These are phyloP conservation scores for Gonium pectorale DNA, from an alignment of 139 green algal species.

Conservation along the genomic window DNA sequence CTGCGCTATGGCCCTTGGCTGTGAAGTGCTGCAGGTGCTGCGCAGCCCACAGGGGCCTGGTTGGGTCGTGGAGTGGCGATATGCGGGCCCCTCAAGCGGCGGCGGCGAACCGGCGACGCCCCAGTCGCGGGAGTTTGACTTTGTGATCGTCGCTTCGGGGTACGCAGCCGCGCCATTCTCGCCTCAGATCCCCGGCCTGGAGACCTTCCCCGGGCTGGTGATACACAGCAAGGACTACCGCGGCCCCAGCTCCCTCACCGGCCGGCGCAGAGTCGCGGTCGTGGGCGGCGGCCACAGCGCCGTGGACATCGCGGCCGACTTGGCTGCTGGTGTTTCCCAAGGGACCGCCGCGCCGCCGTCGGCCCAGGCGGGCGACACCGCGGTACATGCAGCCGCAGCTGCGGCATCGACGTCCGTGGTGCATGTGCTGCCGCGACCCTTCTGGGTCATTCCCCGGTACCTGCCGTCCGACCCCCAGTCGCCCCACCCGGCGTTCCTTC, in stretches of 20 bases:
- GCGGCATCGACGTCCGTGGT: not conserved
- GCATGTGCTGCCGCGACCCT: not conserved
- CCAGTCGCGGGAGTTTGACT: not conserved
- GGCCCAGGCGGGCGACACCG: not conserved
- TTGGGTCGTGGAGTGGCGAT: not conserved
- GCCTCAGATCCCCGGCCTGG: not conserved
- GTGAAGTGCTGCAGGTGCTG: not conserved
- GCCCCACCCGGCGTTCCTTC: not conserved
- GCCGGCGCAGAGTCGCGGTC: not conserved
- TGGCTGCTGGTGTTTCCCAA: no score
- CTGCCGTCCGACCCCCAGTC: not conserved
- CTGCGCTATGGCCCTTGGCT: not conserved
- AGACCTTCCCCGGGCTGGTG: slow-evolving; percentile 1
- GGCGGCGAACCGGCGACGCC: no score
- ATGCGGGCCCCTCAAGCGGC: no score
- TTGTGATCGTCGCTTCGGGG: slow-evolving; percentile 15
- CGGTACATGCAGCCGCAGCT: not conserved
- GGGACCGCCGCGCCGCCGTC: not conserved
- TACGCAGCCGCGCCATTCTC: not conserved
- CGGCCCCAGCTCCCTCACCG: not conserved
- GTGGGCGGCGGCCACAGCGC: slow-evolving; percentile 9
- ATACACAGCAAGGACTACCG: slow-evolving; percentile 12
- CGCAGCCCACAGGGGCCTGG: not conserved
- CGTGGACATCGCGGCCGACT: slow-evolving; percentile 22
- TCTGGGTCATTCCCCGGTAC: slow-evolving; percentile 24